Evolutionary conservation across 345 rosid genomes (phyloP), one percentile per base, ranked within the genome.

Genomic region (Bruguiera sexangula): DNA sequence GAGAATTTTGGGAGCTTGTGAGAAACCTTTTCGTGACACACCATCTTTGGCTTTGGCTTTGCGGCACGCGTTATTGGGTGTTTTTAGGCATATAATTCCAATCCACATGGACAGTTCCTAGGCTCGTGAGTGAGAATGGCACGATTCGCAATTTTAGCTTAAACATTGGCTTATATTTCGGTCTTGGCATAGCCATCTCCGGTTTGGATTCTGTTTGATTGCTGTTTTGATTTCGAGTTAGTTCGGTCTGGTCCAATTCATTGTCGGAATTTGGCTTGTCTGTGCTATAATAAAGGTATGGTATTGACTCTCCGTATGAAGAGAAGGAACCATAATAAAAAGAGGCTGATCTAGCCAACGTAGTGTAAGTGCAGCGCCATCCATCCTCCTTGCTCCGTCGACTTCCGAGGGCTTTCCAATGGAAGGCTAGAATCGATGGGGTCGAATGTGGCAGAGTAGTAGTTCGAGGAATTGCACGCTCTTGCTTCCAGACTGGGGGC

Each of bases 361-460:
- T 27, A 1, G 29, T 27, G 29, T 27, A 2, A 27, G 29, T 27
- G 29, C 29, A 27, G 29, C 29, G 2, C 29, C 32, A 31, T 3
- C 29, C 32, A 31, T 3, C 32, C 32, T 31, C 32, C 32, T 4
- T 31, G 32, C 32, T 31, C 32, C 32, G 5, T 31, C 32, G 81
- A 63, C 75, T 63, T 83, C 85, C 70, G 29, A 27, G 29, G 29
- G 29, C 29, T 27, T 27, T 27, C 29, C 29, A 27, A 27, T 18
- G 87, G 84, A 15, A 92, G 96, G 75, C 77, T 84, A 7, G 75
- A 75, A 66, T 88, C 87, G 8, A 90, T 73, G 9, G 89, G 85
- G 69, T 95, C 99, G 59, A 90, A 95, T 31, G 92, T 75, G 60
- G 96, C 94, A 0, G 94, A 79, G 74, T 92, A 90, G 86, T 87